These are phyloP conservation scores for Phanerodontia chrysosporium DNA, from an alignment of 768 basidiomycete genomes.

Conservation along the genomic window DNA sequence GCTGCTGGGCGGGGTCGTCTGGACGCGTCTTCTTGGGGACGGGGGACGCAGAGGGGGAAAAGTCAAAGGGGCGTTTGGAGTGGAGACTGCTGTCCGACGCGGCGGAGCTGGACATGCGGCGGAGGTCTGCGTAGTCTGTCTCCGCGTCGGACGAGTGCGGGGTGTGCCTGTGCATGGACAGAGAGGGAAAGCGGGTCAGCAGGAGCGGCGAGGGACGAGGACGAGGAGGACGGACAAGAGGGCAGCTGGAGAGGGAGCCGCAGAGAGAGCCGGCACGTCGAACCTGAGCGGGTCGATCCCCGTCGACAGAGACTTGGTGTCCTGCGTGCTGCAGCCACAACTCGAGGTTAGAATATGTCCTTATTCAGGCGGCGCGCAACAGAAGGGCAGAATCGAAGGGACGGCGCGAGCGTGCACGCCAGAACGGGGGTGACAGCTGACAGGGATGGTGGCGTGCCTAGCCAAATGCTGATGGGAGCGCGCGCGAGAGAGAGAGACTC, in stretches of 20 bases:
- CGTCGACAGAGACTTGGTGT: constrained; percentile 36
- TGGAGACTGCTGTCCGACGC: constrained; percentile 62
- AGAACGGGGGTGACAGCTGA: constrained; percentile 15
- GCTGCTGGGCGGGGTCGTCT: constrained; percentile 18
- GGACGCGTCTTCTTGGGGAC: constrained; percentile 47
- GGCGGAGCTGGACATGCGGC: constrained; percentile 79
- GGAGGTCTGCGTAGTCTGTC: constrained; percentile 49
- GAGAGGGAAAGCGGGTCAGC: too few relatives aligned
- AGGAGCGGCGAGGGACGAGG: background rate
- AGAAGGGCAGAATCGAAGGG: too few relatives aligned
- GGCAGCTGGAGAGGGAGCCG: constrained; percentile 36
- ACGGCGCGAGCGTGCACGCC: background rate
- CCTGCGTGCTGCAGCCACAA: constrained; percentile 26
- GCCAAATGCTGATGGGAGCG: constrained; percentile 20
- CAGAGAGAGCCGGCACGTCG: constrained; percentile 32
- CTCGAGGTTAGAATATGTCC: background rate
- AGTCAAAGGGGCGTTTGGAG: constrained; percentile 49
- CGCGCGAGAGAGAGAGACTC: constrained; percentile 25
- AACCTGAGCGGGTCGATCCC: constrained; percentile 31
- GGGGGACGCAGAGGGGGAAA: constrained; percentile 46
- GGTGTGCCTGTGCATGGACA: constrained; percentile 20
- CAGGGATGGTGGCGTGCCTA: constrained; percentile 9
- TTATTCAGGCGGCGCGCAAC: background rate
- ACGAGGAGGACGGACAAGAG: constrained; percentile 18
- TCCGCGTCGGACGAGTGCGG: constrained; percentile 38